Base-by-base conservation (phyloP, 2,329 filamentous ascomycete genomes). In the Fusarium pseudocircinatum region DNA sequence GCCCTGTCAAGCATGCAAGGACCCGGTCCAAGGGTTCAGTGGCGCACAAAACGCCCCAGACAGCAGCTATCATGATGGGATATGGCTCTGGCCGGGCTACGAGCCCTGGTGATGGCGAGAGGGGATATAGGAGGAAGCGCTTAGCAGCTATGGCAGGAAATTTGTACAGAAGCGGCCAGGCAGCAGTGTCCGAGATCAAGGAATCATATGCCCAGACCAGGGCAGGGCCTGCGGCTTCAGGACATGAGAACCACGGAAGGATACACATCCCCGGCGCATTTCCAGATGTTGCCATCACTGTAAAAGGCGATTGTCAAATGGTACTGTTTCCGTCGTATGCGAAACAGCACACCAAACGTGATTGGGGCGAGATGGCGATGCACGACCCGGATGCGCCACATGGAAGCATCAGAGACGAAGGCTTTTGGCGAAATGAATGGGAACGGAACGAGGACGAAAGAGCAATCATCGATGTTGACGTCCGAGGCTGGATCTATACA, bases 271-370 rank as follows among this genome's bases (percentile, higher is more conserved):
- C 94, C 0, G 93, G 92, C 2, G 90, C 92, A 2, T 98, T 97
- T 78, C 94, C 95, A 0, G 92, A 97, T 75, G 93, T 94, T 24
- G 90, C 92, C n/a, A 93, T 97, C 67, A 89, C 93, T 22, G 89
- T 91, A 16, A 91, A 91, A 69, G 95, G 94, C 18, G 90, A 94
- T 68, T 95, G 98, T 81, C 94, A 98, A 83, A 94, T 99, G 91
- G 90, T 99, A 15, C 81, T 99, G 30, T 99, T 99, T 76, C 96
- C 96, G 1, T 98, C 94, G 60, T 99, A 99, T 80, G 94, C 94
- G 14, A 91, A 95, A 79, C 87, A 87, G 69, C 92, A 97, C 80
- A 82, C 89, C 39, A 92, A 83, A 79, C 80, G 82, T 71, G 81
- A 81, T n/a, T 82, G 82, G 74, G 75, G 72, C n/a, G 77, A 82